phyloP scores from a whole-genome alignment of 331 rosid species.

The Rosa hybrid region DNA sequence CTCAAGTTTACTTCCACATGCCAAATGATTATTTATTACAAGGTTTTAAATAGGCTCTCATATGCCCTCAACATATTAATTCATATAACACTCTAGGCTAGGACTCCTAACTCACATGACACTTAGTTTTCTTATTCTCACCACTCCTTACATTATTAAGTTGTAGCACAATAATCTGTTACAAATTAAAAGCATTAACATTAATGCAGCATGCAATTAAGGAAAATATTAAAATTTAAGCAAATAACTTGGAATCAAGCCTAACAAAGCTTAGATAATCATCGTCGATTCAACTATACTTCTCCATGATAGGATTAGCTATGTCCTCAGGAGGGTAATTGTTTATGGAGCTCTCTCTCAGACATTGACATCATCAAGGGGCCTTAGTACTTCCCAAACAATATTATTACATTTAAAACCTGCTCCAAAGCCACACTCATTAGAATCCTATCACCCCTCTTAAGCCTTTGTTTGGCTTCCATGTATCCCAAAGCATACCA shows the following conservation, averaged over 20 bases:
- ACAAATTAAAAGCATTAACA: too few species aligned
- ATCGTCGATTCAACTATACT: too few species aligned
- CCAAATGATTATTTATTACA: too few species aligned
- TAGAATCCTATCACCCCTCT: constrained; percentile 17
- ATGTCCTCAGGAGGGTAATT: constrained; percentile 18
- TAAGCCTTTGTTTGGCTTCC: constrained; percentile 38
- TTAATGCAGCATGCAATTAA: too few species aligned
- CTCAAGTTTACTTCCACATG: too few species aligned
- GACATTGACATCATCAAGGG: constrained; percentile 24
- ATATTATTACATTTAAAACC: constrained; percentile 33
- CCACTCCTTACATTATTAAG: too few species aligned
- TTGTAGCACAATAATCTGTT: too few species aligned
- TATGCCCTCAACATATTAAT: too few species aligned
- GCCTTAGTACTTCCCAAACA: constrained; percentile 31
- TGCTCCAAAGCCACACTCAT: constrained; percentile 33
- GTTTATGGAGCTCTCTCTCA: constrained; percentile 28
- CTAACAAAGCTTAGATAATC: constrained; percentile 8
- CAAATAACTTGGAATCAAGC: neutral
- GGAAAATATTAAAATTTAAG: neutral
- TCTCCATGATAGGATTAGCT: constrained; percentile 2
- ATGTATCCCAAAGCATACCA: constrained; percentile 36
- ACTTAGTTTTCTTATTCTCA: too few species aligned
- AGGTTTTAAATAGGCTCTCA: too few species aligned
- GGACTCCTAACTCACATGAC: too few species aligned
- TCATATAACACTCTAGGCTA: too few species aligned